Conservation (phyloP, 1,284 basidiomycete species). For the Cutaneotrichosporon cyanovorans region DNA sequence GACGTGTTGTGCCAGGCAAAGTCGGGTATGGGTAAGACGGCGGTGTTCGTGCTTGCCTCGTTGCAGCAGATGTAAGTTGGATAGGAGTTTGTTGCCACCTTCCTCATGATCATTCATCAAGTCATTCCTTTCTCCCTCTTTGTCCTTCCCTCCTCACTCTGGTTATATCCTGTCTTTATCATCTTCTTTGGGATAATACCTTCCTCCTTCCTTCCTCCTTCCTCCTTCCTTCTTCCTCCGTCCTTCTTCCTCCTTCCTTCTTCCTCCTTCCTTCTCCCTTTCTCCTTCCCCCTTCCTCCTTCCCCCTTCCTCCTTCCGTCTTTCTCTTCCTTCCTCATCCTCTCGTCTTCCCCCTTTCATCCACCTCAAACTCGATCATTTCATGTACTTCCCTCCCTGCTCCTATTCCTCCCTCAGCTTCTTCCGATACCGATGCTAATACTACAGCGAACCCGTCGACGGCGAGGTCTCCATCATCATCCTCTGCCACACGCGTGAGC, state of each 20-base stretch:
- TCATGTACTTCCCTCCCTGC: neutral
- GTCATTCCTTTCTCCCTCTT: neutral
- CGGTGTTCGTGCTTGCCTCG: conserved; percentile 96
- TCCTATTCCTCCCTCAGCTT: neutral
- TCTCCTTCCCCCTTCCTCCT: no score
- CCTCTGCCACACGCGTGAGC: conserved; percentile 97
- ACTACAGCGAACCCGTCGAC: conserved; percentile 77
- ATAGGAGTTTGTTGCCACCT: no score
- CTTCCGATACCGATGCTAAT: no score
- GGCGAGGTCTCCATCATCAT: conserved; percentile 97
- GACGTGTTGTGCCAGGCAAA: conserved; percentile 99
- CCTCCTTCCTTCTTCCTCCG: no score
- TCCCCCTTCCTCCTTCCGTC: no score
- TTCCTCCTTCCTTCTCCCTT: no score
- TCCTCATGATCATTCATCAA: no score
- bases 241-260: no score
- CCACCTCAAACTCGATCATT: no score
- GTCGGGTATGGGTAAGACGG: conserved; percentile 99
- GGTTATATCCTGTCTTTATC: neutral
- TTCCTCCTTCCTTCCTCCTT: neutral
- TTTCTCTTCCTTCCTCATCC: no score
- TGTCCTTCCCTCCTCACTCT: conserved; percentile 1
- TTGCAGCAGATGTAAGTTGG: conserved; percentile 73
- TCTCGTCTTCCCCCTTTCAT: no score
- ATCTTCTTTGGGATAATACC: neutral